Base-by-base conservation (phyloP, 176 grass and related monocot genomes). In the Thinopyrum elongatum region DNA sequence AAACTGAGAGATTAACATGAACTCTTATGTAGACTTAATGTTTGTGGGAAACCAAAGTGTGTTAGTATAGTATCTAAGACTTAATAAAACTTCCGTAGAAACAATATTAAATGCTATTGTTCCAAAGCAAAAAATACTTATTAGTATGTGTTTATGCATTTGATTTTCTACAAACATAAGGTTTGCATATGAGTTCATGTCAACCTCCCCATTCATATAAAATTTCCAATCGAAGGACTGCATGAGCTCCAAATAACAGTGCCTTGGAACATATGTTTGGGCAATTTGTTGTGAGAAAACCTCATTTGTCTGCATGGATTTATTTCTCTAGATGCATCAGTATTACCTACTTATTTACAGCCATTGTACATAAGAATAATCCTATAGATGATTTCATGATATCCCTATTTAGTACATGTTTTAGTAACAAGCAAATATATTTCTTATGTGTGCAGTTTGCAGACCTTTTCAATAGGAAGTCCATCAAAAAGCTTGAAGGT, bases 401-500 rank as follows among this genome's bases (percentile, higher is more conserved):
- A 79, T 34, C 47, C 47, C 7, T 70, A 33, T 28, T 36, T 64
- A 36, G 31, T 14, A 25, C 15, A 67, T 2, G 61, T 41, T 68
- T 62, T 38, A 13, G 34, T 13, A 3, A 39, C 10, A 78, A 90
- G 68, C 3, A 61, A 79, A 76, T 51, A 26, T 12, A 34, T 78
- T 82, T 83, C 73, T 58, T 57, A 83, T 81, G 4, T 0, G 53
- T 70, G 64, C 34, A 78, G 44, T 63, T 75, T 23, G 10, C 65
- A 81, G 58, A 98, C 96, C 93, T 95, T 86, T 95, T 92, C 88
- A 92, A 79, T 46, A 98, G 93, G 80, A 95, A 95, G 72, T 94
- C 88, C 96, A 94, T 95, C 79, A 98, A 77, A 84, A 98, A 98
- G 58, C 88, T 92, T 71, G 93, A 98, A 78, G 96, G 93, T 74